Percentiles rank a stretch among this genome's conserved stretches.
Conservation (phyloP, 2,329 filamentous ascomycete genomes). For the Calonectria pauciramosa region DNA sequence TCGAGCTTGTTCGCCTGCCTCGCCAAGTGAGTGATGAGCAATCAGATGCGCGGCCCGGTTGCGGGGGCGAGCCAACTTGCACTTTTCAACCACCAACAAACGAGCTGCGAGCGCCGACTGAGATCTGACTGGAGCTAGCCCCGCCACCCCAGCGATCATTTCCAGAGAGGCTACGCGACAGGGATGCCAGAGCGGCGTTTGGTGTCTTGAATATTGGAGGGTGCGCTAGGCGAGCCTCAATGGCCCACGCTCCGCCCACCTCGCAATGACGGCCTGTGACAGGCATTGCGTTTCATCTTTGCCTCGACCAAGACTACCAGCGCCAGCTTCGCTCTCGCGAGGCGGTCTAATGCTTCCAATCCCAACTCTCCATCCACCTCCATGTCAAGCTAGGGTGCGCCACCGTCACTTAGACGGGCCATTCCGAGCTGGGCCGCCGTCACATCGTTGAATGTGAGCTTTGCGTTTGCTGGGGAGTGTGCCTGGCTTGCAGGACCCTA, state of each 20-base stretch:
- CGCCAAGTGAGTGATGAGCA: not conserved
- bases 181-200: not conserved
- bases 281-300: not conserved
- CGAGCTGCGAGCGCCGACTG: not conserved
- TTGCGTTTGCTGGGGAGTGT: not conserved
- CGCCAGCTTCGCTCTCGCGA: not conserved
- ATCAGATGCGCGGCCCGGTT: not conserved
- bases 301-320: not conserved
- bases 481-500: not conserved
- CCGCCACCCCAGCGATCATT: not conserved
- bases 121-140: not conserved
- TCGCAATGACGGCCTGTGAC: slow-evolving; percentile 27
- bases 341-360: not conserved
- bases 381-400: not conserved
- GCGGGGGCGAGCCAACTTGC: not conserved
- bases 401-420: not conserved
- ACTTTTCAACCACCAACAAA: not conserved
- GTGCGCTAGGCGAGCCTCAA: slow-evolving; percentile 1
- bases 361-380: not conserved
- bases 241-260: slow-evolving; percentile 5
- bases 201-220: slow-evolving; percentile 7
- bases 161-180: not conserved
- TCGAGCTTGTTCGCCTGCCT: not conserved
- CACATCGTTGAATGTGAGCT: not conserved
- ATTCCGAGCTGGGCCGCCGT: not conserved